Evolutionary conservation across 2,329 filamentous ascomycete genomes (phyloP), one percentile per base, ranked within the genome.

Genomic region (Talaromyces sp.): DNA sequence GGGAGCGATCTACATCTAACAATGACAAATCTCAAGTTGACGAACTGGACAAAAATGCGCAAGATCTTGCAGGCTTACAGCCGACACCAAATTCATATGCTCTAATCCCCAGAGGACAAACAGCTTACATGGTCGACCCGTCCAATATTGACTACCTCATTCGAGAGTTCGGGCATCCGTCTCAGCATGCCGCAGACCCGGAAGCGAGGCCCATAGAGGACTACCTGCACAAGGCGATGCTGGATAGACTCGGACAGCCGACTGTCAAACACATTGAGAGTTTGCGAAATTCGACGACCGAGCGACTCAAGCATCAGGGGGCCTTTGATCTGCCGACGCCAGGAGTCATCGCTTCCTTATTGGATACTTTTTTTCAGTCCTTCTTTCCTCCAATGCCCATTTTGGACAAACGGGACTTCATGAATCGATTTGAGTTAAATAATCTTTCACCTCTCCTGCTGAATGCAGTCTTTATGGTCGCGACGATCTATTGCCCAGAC

Each of bases 121-220:
- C 24, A 9, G 5, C 24, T 16, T 64, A 63, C 45, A 53, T 65
- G 24, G 63, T 54, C 3, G 64, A 66, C 24, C 54, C 55, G n/a
- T 62, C 56, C 13, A 65, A 65, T 47, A 44, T 65, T 11, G 61
- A 62, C 32, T 66, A 66, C 40, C 22, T 66, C 29, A 52, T 66
- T 32, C 55, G 55, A 40, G 55, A 65, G 42, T 60, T 66, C 46
- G 58, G 62, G 24, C 54, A 64, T 46, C 64, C 64, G 3, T 65
- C 63, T 19, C 44, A 50, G 9, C 46, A 46, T 22, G 29, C 51
- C 14, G 30, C 51, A 20, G 57, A 56, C 44, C 36, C 35, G 4
- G 37, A 11, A 11, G 9, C 8, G 7, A 35, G 46, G 16, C 47
- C 58, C 32, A 49, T 57, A 36, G 44, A 60, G 33, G 58, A 64